Base-by-base conservation (phyloP, 1,284 basidiomycete genomes). In the Hymenochaete sp. region DNA sequence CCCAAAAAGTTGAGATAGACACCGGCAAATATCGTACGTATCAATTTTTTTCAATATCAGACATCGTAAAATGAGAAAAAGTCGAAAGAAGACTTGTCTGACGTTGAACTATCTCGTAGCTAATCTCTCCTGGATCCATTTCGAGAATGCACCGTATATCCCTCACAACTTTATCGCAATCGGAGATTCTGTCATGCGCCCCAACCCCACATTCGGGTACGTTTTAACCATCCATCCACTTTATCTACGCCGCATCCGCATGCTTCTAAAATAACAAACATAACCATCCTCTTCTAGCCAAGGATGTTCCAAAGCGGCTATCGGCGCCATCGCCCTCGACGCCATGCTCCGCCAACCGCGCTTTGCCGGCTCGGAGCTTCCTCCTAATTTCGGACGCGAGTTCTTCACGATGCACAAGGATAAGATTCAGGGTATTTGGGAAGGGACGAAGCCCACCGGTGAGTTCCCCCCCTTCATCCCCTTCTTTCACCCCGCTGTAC, bases 151-250 rank as follows among this genome's bases (percentile, higher is more conserved):
- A 6, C 32, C 44, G 19, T 43, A 32, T 4, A 37, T 52, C n/a
- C 48, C 51, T 3, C 35, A 38, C 7, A 52, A 52, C 33, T 52
- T 52, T 22, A 28, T 52, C 6, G 51, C 51, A 0, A 32, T 50
- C 14, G 51, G 51, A 11, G 51, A 52, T 19, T 29, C 48, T 24
- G 44, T 46, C 3, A 49, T 52, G 51, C 25, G 29, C 3, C 37
- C 43, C 11, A 52, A 52, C 27, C 51, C 51, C 5, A 26, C 32
- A n/a, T 47, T 35, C 13, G 51, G 51, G 51, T 52, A 28, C 14
- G 44, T 31, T 31, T n/a, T 18, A 5, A 2, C 26, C 3, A n/a
- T 29, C 8, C 8, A 7, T 14, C 35, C 4, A 4, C 9, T 21
- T n/a, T 37, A 19, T 38, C 1, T 14, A 14, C 19, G 11, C 32